Evolutionary conservation across 768 basidiomycete species (phyloP), one percentile per base, ranked within the genome.

Genomic region (Lactarius hatsudake): DNA sequence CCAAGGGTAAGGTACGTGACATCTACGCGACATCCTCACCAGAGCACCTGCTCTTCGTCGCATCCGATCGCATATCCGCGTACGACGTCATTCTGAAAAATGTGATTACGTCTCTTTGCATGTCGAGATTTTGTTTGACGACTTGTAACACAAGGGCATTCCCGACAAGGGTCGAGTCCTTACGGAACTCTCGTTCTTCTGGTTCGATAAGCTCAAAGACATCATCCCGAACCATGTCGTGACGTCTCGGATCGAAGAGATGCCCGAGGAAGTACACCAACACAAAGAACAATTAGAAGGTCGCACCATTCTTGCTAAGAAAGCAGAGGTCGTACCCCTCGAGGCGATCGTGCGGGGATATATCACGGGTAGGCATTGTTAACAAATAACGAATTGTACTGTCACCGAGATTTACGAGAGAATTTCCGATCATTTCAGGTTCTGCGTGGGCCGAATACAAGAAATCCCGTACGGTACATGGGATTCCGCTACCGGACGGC

Each of bases 321-420:
- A 89, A 73, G 96, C 95, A 0, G 84, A 89, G 74, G 91, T 98
- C 34, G 80, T 98, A 36, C 93, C 93, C 26, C 81, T 98, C 7
- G 97, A 99, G 77, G 94, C 92, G 7, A 98, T 99, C 73, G 96
- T 98, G 20, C 82, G 97, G 69, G 96, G 96, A 2, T 98, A 98
- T 78, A 81, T 99, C 66, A 92, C 96, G n/a, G 96, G 96, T 94
- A 69, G 71, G 83, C 71, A 23, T 10, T 3, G 5, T 54, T 5
- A 15, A n/a, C 2, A 6, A n/a, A n/a, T 5, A 15, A n/a, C 2
- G 10, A n/a, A n/a, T 5, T 17, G 26, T 18, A 51, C 15, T 12
- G 1, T 23, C 30, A 15, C 20, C 26, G 13, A 10, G 23, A 2
- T 12, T 34, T 9, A 17, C 32, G 34, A 40, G 1, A 38, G 5